Conservation (phyloP, 345 rosid genomes). For the Microthlaspi erraticum region DNA sequence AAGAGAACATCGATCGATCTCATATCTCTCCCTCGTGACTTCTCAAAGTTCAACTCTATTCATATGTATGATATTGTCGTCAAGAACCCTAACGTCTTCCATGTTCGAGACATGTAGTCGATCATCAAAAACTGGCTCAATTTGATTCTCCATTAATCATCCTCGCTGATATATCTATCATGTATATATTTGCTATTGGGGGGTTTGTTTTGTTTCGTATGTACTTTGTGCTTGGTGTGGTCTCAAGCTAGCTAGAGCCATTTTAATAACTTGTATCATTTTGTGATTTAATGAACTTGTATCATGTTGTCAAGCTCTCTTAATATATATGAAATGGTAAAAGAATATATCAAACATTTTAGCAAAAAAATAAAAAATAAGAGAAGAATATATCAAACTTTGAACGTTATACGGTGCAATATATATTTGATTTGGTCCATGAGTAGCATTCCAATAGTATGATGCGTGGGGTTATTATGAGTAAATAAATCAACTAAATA, state of each 20-base stretch:
- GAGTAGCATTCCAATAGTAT: background rate
- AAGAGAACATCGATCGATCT: conserved; percentile 82
- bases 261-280: conserved; percentile 32
- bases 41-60: conserved; percentile 78
- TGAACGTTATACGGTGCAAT: conserved; percentile 2
- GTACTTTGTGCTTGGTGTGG: conserved; percentile 30
- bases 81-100: conserved; percentile 85
- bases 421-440: conserved; percentile 3
- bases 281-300: conserved; percentile 19
- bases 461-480: conserved; percentile 12
- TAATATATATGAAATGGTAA: background rate
- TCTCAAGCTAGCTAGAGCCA: conserved; percentile 35
- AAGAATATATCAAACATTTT: conserved; percentile 2
- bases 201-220: background rate
- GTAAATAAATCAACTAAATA: conserved; percentile 17
- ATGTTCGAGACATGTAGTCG: conserved; percentile 61
- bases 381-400: conserved; percentile 9
- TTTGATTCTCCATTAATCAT: conserved; percentile 1
- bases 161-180: conserved; percentile 24
- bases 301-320: conserved; percentile 15
- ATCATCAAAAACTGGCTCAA: conserved; percentile 13
- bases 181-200: conserved; percentile 18
- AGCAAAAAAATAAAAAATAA: no score
- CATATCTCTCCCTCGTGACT: conserved; percentile 87
- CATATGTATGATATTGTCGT: conserved; percentile 90